These are phyloP conservation scores for Melaleuca alternifolia DNA, from an alignment of 345 rosid genomes.

Conservation along the genomic window DNA sequence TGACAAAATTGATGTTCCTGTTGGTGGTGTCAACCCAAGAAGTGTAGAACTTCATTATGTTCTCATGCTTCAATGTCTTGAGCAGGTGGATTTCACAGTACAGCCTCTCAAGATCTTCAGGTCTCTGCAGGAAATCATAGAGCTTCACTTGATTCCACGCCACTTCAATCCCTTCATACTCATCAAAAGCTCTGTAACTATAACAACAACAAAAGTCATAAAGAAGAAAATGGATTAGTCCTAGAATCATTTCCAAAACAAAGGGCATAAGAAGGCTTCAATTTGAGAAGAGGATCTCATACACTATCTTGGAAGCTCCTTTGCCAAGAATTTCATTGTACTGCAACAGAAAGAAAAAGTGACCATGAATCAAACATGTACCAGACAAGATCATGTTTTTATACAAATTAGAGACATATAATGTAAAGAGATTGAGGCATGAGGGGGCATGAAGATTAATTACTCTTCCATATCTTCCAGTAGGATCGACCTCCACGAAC, in stretches of 20 bases:
- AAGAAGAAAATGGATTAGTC: neutral
- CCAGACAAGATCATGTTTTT: neutral
- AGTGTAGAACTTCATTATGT: constrained; percentile 88
- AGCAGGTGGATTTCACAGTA: constrained; percentile 94
- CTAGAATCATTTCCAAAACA: neutral
- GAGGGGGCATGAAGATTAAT: constrained; percentile 1
- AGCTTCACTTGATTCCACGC: constrained; percentile 99
- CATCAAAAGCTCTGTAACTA: constrained; percentile 87
- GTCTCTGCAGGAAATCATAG: constrained; percentile 72
- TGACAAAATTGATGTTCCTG: constrained; percentile 87
- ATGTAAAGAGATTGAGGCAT: neutral
- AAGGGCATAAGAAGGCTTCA: neutral
- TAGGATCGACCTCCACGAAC: constrained; percentile 90
- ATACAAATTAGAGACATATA: neutral
- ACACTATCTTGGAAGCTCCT: constrained; percentile 98
- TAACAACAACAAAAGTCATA: neutral
- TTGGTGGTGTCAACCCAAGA: constrained; percentile 89
- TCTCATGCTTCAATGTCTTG: constrained; percentile 78
- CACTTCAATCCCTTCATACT: constrained; percentile 88
- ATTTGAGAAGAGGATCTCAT: constrained; percentile 14
- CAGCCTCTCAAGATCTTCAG: constrained; percentile 82
- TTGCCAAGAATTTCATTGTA: constrained; percentile 90
- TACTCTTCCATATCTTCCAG: constrained; percentile 99
- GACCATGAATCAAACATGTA: neutral
- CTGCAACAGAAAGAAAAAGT: constrained; percentile 24